These are phyloP conservation scores for Simmondsia chinensis DNA, from an alignment of 148 eudicot genomes.

Conservation along the genomic window DNA sequence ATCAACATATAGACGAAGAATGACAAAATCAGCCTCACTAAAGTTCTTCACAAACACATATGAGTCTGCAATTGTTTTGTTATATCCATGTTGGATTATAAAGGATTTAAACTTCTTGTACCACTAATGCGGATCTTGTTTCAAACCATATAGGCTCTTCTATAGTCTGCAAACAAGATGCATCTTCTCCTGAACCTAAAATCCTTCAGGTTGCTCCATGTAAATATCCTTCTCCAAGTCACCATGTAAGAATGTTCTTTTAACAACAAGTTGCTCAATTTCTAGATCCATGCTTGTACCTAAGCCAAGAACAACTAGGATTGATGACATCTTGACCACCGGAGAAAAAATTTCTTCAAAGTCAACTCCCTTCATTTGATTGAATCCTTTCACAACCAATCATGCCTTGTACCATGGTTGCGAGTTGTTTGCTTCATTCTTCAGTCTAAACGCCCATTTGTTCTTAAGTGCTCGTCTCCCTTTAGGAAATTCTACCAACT, in stretches of 20 bases:
- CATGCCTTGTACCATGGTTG: slow-evolving; percentile 7
- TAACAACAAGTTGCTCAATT: slow-evolving; percentile 6
- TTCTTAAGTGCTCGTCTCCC: slow-evolving; percentile 7
- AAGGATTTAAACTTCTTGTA: slow-evolving; percentile 9
- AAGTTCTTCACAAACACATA: slow-evolving; percentile 4
- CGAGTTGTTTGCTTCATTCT: not conserved
- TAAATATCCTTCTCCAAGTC: slow-evolving; percentile 10
- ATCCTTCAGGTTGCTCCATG: slow-evolving; percentile 11
- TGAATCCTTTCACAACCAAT: slow-evolving; percentile 13
- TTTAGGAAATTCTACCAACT: slow-evolving; percentile 9
- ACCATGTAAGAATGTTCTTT: slow-evolving; percentile 11
- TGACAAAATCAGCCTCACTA: slow-evolving; percentile 1
- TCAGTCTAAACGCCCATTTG: slow-evolving; percentile 15
- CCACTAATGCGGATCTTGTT: slow-evolving; percentile 5
- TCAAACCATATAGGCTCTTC: slow-evolving; percentile 11
- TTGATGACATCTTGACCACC: slow-evolving; percentile 10
- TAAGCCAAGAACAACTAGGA: not conserved
- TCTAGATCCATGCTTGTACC: slow-evolving; percentile 1
- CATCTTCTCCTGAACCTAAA: slow-evolving; percentile 2
- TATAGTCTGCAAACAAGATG: not conserved
- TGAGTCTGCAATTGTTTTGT: no score
- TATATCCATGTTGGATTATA: not conserved
- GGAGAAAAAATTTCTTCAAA: slow-evolving; percentile 10
- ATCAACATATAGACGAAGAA: slow-evolving; percentile 11
- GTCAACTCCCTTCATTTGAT: slow-evolving; percentile 12